Evolutionary conservation across 2,329 filamentous ascomycete genomes (phyloP), one percentile per base, ranked within the genome.

Genomic region (Sporothrix mexicana): DNA sequence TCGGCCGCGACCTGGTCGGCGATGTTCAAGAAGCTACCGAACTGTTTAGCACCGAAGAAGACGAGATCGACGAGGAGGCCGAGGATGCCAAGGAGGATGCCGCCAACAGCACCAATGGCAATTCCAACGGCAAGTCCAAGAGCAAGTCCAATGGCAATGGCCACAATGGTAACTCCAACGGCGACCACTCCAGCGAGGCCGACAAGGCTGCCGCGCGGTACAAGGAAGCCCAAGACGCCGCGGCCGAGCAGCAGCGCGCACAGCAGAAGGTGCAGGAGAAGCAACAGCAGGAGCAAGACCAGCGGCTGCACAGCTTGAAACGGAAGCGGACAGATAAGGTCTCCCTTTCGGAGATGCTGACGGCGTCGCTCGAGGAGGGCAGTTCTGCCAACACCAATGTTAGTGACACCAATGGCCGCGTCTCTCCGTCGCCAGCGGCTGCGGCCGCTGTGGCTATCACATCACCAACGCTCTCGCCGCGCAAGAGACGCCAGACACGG

Each of bases 1-100:
- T 90, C 0, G 87, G 87, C 8, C 78, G 80, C 20, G 86, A 88
- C 3, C 75, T 88, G 13, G 84, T 87, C 3, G 86, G 86, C 25
- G 77, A 78, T 74, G 20, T 74, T 55, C 20, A 64, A n/a, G 71
- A 72, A 15, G 59, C 17, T 13, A n/a, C 36, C n/a, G 30, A 45
- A 8, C 12, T 71, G 49, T 66, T 66, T 81, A 84, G 17, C 45
- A 7, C 30, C 23, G 49, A 53, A 3, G 30, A 41, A 49, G 45
- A 69, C 17, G 25, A 43, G 15, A 20, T 4, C 67, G 80, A 84
- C 30, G 36, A 45, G 6, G 69, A 36, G 13, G n/a, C 10, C 69
- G 73, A 77, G 49, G n/a, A 15, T 15, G 53, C 23, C n/a, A n/a
- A 20, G 8, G 66, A 69, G 12, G 59, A n/a, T 9, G 8, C 13